Evolutionary conservation across 2,329 filamentous ascomycete species (phyloP), one percentile per base, ranked within the genome.

Genomic region (Pleomassaria siparia): DNA sequence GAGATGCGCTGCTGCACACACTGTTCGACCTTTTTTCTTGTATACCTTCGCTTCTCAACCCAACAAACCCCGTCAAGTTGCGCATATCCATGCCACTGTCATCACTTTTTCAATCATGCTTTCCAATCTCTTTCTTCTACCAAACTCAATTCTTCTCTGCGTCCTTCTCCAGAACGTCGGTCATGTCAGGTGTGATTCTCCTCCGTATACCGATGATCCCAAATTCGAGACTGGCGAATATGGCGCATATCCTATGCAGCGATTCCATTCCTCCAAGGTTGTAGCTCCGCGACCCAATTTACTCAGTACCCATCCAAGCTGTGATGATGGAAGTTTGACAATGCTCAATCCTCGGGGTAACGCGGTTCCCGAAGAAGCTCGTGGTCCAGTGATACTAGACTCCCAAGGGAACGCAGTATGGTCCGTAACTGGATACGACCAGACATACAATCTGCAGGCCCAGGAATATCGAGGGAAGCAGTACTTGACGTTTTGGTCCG

Each of bases 401-500:
- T 48, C 62, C 9, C 49, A 54, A 3, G 68, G 69, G 12, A 58
- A 63, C 10, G 41, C 71, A 44, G 48, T 72, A 3, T 72, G 69
- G 69, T 62, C 54, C 26, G 55, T 56, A 7, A 63, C 67, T 22
- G 59, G 63, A 15, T 53, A 50, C 21, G 47, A 46, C 12, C 46
- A 55, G 33, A 53, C 53, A n/a, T 33, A 43, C 28, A 43, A 43
- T 33, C 20, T 43, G 9, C 20, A 21, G 40, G 51, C 69, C 6
- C 70, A 73, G 42, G 47, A 50, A 9, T 72, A 67, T 54, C 59
- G 64, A 25, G 66, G 62, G 22, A 49, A 66, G 40, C 55, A 69
- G 25, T 72, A 67, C 40, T 51, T 73, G 15, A 72, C 71, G 0
- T 68, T 72, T 48, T 73, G 70, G 69, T 60, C 62, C n/a, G 70